Base-by-base conservation (phyloP, 129 eudicot genomes). In the Saussurea involucrata region DNA sequence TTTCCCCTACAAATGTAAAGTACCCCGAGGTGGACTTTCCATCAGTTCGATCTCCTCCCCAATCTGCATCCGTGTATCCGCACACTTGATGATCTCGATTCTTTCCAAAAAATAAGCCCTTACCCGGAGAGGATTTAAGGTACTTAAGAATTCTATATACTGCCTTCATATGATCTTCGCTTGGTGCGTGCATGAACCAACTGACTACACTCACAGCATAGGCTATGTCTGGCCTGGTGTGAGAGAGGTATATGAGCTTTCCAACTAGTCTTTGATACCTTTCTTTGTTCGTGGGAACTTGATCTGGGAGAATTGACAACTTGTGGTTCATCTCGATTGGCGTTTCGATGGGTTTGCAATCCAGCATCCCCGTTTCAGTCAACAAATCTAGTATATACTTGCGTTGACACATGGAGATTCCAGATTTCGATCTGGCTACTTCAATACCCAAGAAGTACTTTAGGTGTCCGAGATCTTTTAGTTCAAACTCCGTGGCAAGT, bases 181-280 rank as follows among this genome's bases (percentile, higher is more conserved):
- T 12, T 12, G 73, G 83, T 36, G 69, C 18, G 4, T 72, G 65
- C 58, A 64, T 44, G 12, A 80, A 80, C 12, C 66, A 69, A 18
- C 68, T 80, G 6, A 80, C 55, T 3, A 80, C 13, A 9, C 72
- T 57, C 6, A 74, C 76, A 0, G 44, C 27, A 68, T 24, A 81
- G 0, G 84, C 22, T 29, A 75, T 81, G 29, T 75, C 81, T 6
- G 49, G 80, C 20, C 73, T 24, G 6, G 79, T 63, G 53, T 32
- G 20, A 1, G 66, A 29, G 10, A 71, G 24, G 55, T 71, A 71
- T 11, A 71, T 63, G 6, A 63, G 32, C n/a, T 28, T 71, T 12
- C 66, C 83, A 24, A 79, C 57, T 1, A 71, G 37, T 17, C 76
- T 58, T 4, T 42, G 66, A 36, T 36, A 36, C 9, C 42, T 36